phyloP scores from a whole-genome alignment of 768 basidiomycete genomes.

The Mycena venus region DNA sequence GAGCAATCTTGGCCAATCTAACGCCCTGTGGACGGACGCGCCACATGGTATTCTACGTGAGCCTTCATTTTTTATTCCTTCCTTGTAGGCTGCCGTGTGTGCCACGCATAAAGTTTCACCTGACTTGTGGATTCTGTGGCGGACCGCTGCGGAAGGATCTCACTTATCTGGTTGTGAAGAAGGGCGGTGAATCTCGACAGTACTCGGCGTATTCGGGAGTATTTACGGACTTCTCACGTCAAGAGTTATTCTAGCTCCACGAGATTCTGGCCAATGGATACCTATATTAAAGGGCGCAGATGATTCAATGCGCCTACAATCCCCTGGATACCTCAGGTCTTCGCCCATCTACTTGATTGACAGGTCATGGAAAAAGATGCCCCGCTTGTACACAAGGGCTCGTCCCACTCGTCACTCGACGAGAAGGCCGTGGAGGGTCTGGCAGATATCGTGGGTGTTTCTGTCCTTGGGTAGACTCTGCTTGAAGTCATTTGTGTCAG shows the following conservation, averaged over 20 bases:
- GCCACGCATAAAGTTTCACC: too few relatives aligned
- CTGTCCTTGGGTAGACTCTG: too few relatives aligned
- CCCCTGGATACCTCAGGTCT: neutral
- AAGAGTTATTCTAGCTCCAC: neutral
- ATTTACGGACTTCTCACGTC: neutral
- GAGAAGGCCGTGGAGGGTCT: conserved; percentile 5
- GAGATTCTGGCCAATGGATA: neutral
- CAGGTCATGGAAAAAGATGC: conserved; percentile 11
- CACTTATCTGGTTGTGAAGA: too few relatives aligned
- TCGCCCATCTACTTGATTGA: neutral
- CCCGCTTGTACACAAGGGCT: neutral
- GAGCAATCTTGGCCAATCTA: too few relatives aligned
- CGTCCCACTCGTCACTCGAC: conserved; percentile 10
- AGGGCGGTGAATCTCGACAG: neutral
- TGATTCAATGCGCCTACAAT: neutral
- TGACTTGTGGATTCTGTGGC: too few relatives aligned
- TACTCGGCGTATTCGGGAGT: neutral
- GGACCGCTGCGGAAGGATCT: too few relatives aligned
- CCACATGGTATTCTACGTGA: too few relatives aligned
- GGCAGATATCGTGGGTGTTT: conserved; percentile 7
- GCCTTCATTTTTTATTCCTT: too few relatives aligned
- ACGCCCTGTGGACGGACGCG: too few relatives aligned
- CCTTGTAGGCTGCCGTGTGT: too few relatives aligned
- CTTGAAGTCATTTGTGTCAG: neutral
- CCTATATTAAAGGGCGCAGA: neutral